Percentiles rank a stretch among this genome's conserved stretches.
Conservation (phyloP, 2,329 filamentous ascomycete genomes). For the Macrophomina tecta region DNA sequence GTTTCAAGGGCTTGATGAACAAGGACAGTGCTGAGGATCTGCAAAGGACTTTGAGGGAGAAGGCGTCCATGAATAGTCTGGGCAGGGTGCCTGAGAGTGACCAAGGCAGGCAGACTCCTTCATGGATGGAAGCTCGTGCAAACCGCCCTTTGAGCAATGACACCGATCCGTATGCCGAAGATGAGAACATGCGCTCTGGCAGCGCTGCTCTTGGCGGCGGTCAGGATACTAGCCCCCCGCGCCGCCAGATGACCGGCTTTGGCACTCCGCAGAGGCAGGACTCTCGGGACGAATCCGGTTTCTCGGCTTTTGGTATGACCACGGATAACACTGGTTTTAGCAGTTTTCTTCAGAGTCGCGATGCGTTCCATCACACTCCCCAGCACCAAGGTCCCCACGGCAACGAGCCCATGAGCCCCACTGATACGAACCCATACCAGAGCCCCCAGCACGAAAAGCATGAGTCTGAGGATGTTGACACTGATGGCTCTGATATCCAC, state of each 20-base stretch:
- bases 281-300: constrained; percentile 63
- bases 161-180: constrained; percentile 71
- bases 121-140: constrained; percentile 57
- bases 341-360: constrained; percentile 60
- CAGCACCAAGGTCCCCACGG: constrained; percentile 53
- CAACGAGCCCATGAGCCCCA: constrained; percentile 76
- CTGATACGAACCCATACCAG: constrained; percentile 94
- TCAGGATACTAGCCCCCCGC: constrained; percentile 69
- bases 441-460: constrained; percentile 80
- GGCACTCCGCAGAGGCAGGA: constrained; percentile 53
- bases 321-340: constrained; percentile 63
- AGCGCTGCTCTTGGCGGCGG: constrained; percentile 77
- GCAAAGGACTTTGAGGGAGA: constrained; percentile 57
- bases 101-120: constrained; percentile 53
- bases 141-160: constrained; percentile 63
- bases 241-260: constrained; percentile 51
- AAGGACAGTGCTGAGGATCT: constrained; percentile 77
- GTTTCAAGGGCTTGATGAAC: constrained; percentile 82
- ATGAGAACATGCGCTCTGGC: constrained; percentile 69
- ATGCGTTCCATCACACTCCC: constrained; percentile 63
- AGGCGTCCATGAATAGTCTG: constrained; percentile 59
- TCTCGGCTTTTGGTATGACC: constrained; percentile 67
- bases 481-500: constrained; percentile 60
- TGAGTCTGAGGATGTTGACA: constrained; percentile 67
- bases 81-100: constrained; percentile 61